Evolutionary conservation across 73 alveolate genomes (phyloP).

Genomic region (Vitrella brassicaformis): DNA sequence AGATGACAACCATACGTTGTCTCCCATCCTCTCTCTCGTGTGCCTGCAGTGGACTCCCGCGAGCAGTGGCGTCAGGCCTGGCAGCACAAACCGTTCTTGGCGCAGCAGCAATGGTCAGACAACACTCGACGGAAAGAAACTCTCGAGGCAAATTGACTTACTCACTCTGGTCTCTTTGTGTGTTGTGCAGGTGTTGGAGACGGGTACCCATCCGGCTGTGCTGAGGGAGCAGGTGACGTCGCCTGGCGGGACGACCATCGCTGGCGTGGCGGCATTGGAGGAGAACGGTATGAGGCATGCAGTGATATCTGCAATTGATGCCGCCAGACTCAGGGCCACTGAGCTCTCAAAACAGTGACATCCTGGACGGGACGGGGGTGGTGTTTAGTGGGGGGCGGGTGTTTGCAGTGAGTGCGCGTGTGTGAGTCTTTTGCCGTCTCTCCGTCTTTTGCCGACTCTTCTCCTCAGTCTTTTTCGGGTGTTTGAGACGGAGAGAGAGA

Average conservation of each 20-base stretch:
- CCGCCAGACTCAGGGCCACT: slow-evolving; percentile 4
- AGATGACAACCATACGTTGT: neutral
- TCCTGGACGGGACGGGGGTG: no score
- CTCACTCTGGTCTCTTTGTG: no score
- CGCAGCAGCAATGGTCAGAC: neutral
- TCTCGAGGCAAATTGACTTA: no score
- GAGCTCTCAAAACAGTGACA: neutral
- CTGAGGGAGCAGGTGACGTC: neutral
- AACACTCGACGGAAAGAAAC: no score
- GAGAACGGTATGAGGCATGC: slow-evolving; percentile 15
- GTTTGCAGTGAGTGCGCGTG: no score
- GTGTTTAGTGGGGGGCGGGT: no score
- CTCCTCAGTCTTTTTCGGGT: no score
- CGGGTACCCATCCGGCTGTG: neutral
- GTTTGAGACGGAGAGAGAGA: no score
- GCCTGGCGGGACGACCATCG: slow-evolving; percentile 24
- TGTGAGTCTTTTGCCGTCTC: no score
- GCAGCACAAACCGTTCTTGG: slow-evolving; percentile 33
- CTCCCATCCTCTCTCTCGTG: neutral
- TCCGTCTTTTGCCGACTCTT: no score
- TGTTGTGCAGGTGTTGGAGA: neutral
- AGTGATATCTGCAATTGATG: slow-evolving; percentile 22
- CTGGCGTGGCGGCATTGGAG: slow-evolving; percentile 25
- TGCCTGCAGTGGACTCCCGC: slow-evolving; percentile 25
- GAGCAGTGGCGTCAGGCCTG: slow-evolving; percentile 22